Percentiles rank a stretch among this genome's conserved stretches.
These are phyloP conservation scores for Penicillium sp. DNA, from an alignment of 2,329 filamentous ascomycete genomes.

Conservation along the genomic window DNA sequence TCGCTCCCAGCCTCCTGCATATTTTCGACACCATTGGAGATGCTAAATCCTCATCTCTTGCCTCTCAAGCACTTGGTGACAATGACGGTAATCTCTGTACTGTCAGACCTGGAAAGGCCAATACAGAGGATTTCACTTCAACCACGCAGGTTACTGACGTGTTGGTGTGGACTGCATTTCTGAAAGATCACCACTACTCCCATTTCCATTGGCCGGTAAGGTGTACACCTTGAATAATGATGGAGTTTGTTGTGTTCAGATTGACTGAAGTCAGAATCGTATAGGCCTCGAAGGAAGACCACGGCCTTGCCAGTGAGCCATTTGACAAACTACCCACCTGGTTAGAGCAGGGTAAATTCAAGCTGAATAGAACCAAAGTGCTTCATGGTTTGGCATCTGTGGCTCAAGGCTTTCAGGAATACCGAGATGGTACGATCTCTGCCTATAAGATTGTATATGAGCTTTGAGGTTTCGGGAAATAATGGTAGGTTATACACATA, in stretches of 20 bases:
- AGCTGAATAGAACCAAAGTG: conserved; percentile 39
- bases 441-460: conserved; percentile 45
- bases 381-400: conserved; percentile 40
- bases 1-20: conserved; percentile 39
- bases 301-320: conserved; percentile 43
- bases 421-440: conserved; percentile 46
- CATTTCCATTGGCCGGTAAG: conserved; percentile 44
- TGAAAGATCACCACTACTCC: conserved; percentile 45
- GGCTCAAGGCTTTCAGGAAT: conserved; percentile 40
- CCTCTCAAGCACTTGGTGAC: conserved; percentile 35
- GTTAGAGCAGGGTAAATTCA: conserved; percentile 40
- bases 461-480: background rate
- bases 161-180: conserved; percentile 50
- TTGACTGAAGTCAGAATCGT: background rate
- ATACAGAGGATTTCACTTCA: conserved; percentile 41
- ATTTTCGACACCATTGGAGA: conserved; percentile 53
- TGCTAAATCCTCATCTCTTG: conserved; percentile 36
- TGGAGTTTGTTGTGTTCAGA: background rate
- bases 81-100: conserved; percentile 44
- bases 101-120: conserved; percentile 46
- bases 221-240: conserved; percentile 2
- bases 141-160: conserved; percentile 46
- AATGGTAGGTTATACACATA: background rate
- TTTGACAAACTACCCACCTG: conserved; percentile 42
- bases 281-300: conserved; percentile 41